Evolutionary conservation across 192 early-diverging fungal genomes (phyloP), one percentile per base, ranked within the genome.

Genomic region (Coemansia sp.): DNA sequence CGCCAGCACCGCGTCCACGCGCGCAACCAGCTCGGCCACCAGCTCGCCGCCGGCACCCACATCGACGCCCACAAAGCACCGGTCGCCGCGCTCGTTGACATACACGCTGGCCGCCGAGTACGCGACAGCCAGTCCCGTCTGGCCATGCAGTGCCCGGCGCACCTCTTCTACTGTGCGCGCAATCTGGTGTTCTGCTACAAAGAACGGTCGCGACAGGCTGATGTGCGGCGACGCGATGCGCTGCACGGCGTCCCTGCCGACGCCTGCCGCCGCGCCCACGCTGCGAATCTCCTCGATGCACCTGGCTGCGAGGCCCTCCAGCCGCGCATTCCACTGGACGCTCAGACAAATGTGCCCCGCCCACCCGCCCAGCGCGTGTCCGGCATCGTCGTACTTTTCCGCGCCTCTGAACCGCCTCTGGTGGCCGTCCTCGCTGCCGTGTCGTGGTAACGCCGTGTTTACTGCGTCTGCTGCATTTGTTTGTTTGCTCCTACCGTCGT

Each of bases 351-450:
- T 55, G 32, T 64, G 71, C 5, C 71, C 71, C 1, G 59, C 41
- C 71, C 71, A 74, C 28, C 71, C 71, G 42, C 71, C 71, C 17
- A 27, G 32, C 26, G 67, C 71, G 30, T 74, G 71, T 6, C 71
- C 71, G 43, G 30, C 36, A 34, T 57, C 55, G 18, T 30, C 20
- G 11, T 20, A 8, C 40, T 42, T 20, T 13, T 42, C 30, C 39
- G 22, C 29, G n/a, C 40, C 39, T 42, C 14, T 44, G 22, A 26
- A 19, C 9, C 11, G 30, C 6, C 30, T 5, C 30, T 32, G 5
- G 30, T 32, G 11, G 11, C 30, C 30, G n/a, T n/a, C n/a, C n/a
- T n/a, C n/a, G 30, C 30, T 32, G 30, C 30, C 11, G 5, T 32
- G 6, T 32, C 14, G 28, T 52, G 9, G 19, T 33, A 37, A 33